phyloP scores from a whole-genome alignment of 2,329 filamentous ascomycete species.

The Pyricularia grisea region DNA sequence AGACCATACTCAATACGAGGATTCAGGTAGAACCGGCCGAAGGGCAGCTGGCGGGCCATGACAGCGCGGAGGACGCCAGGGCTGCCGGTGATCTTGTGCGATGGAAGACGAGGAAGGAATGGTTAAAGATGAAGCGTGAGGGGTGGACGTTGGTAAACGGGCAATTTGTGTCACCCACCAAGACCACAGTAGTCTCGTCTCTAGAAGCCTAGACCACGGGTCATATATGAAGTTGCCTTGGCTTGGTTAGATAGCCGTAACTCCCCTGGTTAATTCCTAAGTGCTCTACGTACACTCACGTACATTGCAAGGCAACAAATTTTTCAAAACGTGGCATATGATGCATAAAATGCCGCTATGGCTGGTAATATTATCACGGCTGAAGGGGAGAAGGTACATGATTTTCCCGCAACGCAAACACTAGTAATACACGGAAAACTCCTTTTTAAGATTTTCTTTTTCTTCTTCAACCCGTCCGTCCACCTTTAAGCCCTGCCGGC shows the following conservation, averaged over 20 bases:
- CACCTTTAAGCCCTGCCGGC: conserved; percentile 31
- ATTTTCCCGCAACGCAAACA: conserved; percentile 1
- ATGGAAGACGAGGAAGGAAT: conserved; percentile 59
- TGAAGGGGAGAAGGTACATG: conserved; percentile 7
- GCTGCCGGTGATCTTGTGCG: conserved; percentile 82
- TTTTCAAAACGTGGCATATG: no score
- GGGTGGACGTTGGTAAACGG: conserved; percentile 58
- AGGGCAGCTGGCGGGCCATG: conserved; percentile 56
- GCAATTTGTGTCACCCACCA: conserved; percentile 28
- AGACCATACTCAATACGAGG: conserved; percentile 57
- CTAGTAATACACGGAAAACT: conserved; percentile 6
- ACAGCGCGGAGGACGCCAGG: conserved; percentile 84
- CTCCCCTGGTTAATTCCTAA: not conserved
- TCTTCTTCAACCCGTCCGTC: not conserved
- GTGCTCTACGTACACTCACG: not conserved
- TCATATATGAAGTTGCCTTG: not conserved
- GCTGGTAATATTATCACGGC: conserved; percentile 1
- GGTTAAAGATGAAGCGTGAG: conserved; percentile 53
- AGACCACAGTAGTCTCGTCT: not conserved
- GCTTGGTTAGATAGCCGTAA: not conserved
- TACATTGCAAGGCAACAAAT: not conserved
- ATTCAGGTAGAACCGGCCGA: conserved; percentile 62
- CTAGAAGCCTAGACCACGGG: not conserved
- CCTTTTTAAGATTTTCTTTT: not conserved
- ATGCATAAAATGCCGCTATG: not conserved